Evolutionary conservation across 2,329 filamentous ascomycete species (phyloP), one percentile per base, ranked within the genome.

Genomic region (Nothophoma quercina): DNA sequence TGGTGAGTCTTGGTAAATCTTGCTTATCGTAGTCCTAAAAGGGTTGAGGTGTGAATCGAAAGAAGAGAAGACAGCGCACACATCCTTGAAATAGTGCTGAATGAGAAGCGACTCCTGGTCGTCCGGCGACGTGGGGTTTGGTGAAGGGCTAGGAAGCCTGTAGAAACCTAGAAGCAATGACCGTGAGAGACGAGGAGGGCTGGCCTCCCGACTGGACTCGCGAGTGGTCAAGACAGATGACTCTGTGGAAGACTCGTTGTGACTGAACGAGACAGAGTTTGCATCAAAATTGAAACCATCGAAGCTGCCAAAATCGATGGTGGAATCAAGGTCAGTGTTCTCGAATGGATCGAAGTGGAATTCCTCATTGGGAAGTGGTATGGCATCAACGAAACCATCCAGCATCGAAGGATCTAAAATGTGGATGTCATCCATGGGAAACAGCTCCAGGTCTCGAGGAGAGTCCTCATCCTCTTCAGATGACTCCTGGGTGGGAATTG

Each of bases 71-170:
- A 87, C 71, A 3, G 78, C 79, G 40, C 83, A 85, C 3, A 86
- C 83, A 53, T 86, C 83, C 60, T 83, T 82, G 72, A 87, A 87
- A 60, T 87, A 87, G 59, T 87, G 85, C 39, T 86, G 83, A 8
- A 87, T 81, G 13, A 87, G 73, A 36, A 83, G 78, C 38, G 82
- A 84, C 3, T 82, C 80, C 15, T 80, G 74, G 38, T 83, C 80
- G 50, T 70, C 67, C n/a, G 63, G 55, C 21, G 81, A 59, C 23
- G 67, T 63, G 50, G 63, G 28, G 53, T 70, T 51, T 33, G 74
- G 62, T 51, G 75, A 61, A 44, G 73, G 62, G 51, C 63, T 62
- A 48, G 72, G 67, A 43, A 74, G 59, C 38, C 72, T 69, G 47
- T 75, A 75, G 52, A 69, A 73, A 46, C 69, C 67, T 39, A 72